Evolutionary conservation across 192 early-diverging fungal genomes (phyloP).

Genomic region (Coemansia sp.): DNA sequence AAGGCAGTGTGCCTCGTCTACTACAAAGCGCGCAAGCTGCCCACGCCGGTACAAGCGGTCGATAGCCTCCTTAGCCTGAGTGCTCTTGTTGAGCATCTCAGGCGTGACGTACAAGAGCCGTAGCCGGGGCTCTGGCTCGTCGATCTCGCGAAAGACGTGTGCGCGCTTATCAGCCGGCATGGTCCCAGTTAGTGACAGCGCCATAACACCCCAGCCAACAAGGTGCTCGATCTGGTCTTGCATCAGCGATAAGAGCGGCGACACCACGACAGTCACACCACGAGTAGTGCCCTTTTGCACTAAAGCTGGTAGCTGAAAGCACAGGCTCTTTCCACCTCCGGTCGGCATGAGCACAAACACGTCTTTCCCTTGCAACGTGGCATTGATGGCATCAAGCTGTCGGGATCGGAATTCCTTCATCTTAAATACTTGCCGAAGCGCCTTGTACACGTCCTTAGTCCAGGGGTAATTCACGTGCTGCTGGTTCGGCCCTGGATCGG

Average conservation of each 20-base stretch:
- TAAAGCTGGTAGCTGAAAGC: conserved; percentile 89
- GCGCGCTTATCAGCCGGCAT: conserved; percentile 52
- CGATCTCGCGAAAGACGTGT: conserved; percentile 61
- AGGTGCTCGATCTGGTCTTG: conserved; percentile 89
- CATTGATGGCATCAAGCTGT: conserved; percentile 88
- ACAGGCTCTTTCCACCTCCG: conserved; percentile 93
- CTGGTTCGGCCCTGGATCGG: conserved; percentile 38
- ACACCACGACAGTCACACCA: conserved; percentile 87
- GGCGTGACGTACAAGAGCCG: conserved; percentile 88
- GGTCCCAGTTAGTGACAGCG: conserved; percentile 64
- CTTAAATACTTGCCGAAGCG: conserved; percentile 66
- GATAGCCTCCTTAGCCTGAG: conserved; percentile 58
- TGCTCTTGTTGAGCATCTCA: conserved; percentile 72
- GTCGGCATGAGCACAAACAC: conserved; percentile 98
- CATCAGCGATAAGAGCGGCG: conserved; percentile 93
- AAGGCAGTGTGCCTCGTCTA: conserved; percentile 97
- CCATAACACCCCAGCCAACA: conserved; percentile 59
- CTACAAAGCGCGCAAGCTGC: conserved; percentile 80
- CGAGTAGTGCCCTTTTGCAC: conserved; percentile 60
- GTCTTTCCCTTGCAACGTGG: conserved; percentile 77
- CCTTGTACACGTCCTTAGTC: conserved; percentile 68
- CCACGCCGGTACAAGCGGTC: conserved; percentile 58
- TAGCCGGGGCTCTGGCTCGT: conserved; percentile 42
- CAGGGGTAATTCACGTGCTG: conserved; percentile 57
- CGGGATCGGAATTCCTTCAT: conserved; percentile 77